Evolutionary conservation across 2,329 filamentous ascomycete genomes (phyloP), one percentile per base, ranked within the genome.

Genomic region (Dactylellina sp.): DNA sequence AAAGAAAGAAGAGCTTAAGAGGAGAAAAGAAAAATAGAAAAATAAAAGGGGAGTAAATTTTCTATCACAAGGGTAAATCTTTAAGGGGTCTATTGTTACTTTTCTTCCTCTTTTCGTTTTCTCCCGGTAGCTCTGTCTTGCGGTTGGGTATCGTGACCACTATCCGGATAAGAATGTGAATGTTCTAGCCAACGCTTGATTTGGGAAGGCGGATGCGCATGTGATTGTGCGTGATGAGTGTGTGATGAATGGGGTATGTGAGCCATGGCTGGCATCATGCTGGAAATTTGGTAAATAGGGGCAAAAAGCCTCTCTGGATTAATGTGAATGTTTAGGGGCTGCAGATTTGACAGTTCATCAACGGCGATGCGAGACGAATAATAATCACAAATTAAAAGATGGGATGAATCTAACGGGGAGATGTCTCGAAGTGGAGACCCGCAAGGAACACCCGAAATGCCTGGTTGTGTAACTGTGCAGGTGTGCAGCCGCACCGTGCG

Each of bases 191-290:
- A 68, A 46, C 44, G 50, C 49, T 57, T 68, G 53, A 53, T 59
- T 68, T 44, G 63, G 63, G 63, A 68, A 68, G 63, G 63, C 63
- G 55, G 39, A 68, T 46, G 53, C 63, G 63, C 63, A 68, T 68
- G 63, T 68, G 63, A 68, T 60, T 32, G 35, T 68, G 56, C 44
- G 37, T 60, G 42, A 49, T 49, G 42, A 37, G 35, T 40, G 61
- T 66, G 62, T 66, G 62, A 66, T 55, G 50, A 40, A 22, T 35
- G 28, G 49, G 20, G 49, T 35, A 53, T 53, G 49, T 53, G 49
- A 53, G 32, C 28, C 7, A n/a, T 35, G 49, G 49, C 49, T n/a
- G 28, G 28, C 28, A 32, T 32, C 28, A 32, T 32, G 28, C 28
- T 32, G 28, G 9, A 5, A 9, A 32, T 32, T 32, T 32, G 4